These are phyloP conservation scores for Penicillium sp. DNA, from an alignment of 2,329 filamentous ascomycete genomes.

Conservation along the genomic window DNA sequence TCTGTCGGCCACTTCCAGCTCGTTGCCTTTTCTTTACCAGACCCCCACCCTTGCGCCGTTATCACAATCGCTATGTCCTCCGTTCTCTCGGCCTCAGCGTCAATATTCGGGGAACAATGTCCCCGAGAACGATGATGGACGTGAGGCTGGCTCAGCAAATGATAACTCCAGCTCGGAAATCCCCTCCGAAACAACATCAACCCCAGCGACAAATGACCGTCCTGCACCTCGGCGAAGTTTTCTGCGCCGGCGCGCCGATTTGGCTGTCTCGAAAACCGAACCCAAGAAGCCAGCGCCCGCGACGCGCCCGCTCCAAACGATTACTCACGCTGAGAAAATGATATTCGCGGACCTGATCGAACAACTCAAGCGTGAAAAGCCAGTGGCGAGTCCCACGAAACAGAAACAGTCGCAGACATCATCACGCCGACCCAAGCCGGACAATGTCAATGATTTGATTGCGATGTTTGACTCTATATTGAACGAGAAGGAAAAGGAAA, in stretches of 20 bases:
- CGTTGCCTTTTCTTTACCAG: conserved; percentile 67
- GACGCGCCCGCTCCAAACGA: conserved; percentile 9
- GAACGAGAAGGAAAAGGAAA: not conserved
- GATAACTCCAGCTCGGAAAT: not conserved
- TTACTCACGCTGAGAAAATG: conserved; percentile 21
- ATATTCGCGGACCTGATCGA: conserved; percentile 21
- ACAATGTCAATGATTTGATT: not conserved
- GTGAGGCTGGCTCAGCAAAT: not conserved
- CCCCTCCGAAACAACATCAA: conserved; percentile 4
- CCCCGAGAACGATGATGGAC: not conserved
- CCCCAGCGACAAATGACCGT: not conserved
- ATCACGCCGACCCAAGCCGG: not conserved
- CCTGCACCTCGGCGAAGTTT: conserved; percentile 20
- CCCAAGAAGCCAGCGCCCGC: not conserved
- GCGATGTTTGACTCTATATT: not conserved
- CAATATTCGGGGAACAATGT: conserved; percentile 17
- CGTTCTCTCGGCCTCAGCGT: conserved; percentile 8
- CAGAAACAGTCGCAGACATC: not conserved
- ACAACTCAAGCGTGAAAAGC: conserved; percentile 10
- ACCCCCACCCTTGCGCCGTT: conserved; percentile 55
- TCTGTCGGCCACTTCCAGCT: conserved; percentile 22
- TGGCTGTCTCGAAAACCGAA: conserved; percentile 1
- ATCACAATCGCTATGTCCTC: conserved; percentile 5
- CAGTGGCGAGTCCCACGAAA: conserved; percentile 2
- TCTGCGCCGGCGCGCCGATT: conserved; percentile 21